Conservation (phyloP, 148 eudicot genomes). For the Rhododendron griersonianum region DNA sequence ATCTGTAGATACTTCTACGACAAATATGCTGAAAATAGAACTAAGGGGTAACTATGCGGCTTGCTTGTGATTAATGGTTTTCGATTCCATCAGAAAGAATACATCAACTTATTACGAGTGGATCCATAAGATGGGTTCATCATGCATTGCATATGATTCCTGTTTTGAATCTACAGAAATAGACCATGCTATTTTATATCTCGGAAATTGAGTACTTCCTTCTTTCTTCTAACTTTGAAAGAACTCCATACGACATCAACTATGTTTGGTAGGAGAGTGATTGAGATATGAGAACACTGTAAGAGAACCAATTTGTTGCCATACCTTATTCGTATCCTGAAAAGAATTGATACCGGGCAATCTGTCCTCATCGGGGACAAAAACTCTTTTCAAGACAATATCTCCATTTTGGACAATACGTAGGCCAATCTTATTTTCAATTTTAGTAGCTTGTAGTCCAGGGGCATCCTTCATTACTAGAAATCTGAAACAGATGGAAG, state of each 20-base stretch:
- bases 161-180: neutral
- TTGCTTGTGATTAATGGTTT: neutral
- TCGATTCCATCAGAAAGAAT: neutral
- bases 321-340: conserved; percentile 88
- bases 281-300: neutral
- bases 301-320: neutral
- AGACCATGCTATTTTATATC: neutral
- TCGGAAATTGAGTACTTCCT: neutral
- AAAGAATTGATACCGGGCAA: conserved; percentile 88
- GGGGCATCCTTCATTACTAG: conserved; percentile 72
- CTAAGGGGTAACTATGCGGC: neutral
- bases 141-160: neutral
- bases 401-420: conserved; percentile 96
- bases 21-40: neutral
- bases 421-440: conserved; percentile 80
- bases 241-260: neutral
- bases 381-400: conserved; percentile 63
- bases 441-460: conserved; percentile 82
- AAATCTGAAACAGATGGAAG: conserved; percentile 40
- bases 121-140: neutral
- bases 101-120: neutral
- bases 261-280: neutral
- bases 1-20: neutral
- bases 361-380: conserved; percentile 83
- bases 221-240: neutral